These are phyloP conservation scores for Rhizophagus clarus DNA, from an alignment of 192 early-diverging fungal genomes.

Conservation along the genomic window DNA sequence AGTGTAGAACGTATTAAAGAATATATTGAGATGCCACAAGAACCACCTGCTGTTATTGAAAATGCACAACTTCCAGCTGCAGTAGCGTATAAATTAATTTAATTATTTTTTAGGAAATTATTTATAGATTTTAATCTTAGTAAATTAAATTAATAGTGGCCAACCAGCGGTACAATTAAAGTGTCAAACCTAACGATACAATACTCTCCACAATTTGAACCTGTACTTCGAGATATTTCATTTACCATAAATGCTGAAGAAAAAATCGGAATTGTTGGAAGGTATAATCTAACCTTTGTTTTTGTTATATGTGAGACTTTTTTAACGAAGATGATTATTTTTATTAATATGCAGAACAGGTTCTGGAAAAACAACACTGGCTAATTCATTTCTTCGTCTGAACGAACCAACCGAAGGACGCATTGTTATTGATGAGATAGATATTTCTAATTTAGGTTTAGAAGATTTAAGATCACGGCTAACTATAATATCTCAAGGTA, in stretches of 20 bases:
- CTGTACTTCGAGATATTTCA: constrained; percentile 76
- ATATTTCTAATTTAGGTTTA: constrained; percentile 74
- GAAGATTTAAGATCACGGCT: constrained; percentile 77
- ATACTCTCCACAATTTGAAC: constrained; percentile 70
- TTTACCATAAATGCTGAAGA: constrained; percentile 62
- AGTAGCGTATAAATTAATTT: constrained; percentile 34
- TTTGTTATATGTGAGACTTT: not conserved
- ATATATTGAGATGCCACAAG: constrained; percentile 80
- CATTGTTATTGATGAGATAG: constrained; percentile 79
- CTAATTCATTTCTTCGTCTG: constrained; percentile 79
- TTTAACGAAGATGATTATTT: not conserved
- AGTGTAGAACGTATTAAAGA: constrained; percentile 86
- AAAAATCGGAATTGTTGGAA: constrained; percentile 94
- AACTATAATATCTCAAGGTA: constrained; percentile 89
- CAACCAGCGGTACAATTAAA: constrained; percentile 69
- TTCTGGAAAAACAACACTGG: constrained; percentile 84
- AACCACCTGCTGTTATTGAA: constrained; percentile 61
- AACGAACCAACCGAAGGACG: constrained; percentile 67
- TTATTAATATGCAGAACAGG: constrained; percentile 61
- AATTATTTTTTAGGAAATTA: not conserved
- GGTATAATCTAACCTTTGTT: not conserved
- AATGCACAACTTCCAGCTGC: constrained; percentile 51
- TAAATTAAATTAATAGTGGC: constrained; percentile 56
- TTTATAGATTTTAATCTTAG: not conserved
- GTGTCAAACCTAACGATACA: constrained; percentile 72